These are phyloP conservation scores for Senna tora DNA, from an alignment of 306 rosid species.

Conservation along the genomic window DNA sequence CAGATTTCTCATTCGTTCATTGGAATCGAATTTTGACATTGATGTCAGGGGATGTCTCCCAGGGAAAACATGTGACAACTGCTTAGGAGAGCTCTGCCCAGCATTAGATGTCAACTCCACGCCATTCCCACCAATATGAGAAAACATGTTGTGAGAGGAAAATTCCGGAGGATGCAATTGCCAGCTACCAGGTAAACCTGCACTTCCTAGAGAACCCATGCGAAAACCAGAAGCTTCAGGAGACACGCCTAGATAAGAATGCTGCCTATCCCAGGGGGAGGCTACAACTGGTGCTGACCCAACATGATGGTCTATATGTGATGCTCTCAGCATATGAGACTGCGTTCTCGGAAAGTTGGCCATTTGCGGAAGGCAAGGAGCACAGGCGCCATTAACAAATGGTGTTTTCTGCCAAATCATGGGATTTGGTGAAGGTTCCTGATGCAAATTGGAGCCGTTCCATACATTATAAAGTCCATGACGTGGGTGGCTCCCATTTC, in stretches of 20 bases:
- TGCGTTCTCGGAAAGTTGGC: conserved; percentile 56
- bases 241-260: conserved; percentile 60
- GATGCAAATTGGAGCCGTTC: conserved; percentile 62
- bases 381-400: conserved; percentile 54
- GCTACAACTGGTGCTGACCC: conserved; percentile 76
- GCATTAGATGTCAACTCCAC: conserved; percentile 49
- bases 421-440: conserved; percentile 58
- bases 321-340: conserved; percentile 56
- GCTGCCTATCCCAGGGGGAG: conserved; percentile 69
- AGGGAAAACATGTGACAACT: conserved; percentile 54
- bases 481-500: conserved; percentile 54
- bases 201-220: conserved; percentile 67
- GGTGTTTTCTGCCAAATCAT: conserved; percentile 63
- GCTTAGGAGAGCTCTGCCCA: conserved; percentile 59
- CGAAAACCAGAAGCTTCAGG: conserved; percentile 64
- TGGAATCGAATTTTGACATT: conserved; percentile 60
- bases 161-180: conserved; percentile 62
- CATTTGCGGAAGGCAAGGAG: conserved; percentile 57
- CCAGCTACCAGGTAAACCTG: conserved; percentile 61
- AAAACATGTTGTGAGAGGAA: conserved; percentile 52
- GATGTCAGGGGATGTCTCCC: conserved; percentile 58
- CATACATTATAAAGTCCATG: conserved; percentile 56
- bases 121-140: conserved; percentile 63
- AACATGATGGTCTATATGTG: conserved; percentile 59
- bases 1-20: conserved; percentile 58